Conservation (phyloP, 768 basidiomycete species). For the Imleria badia region DNA sequence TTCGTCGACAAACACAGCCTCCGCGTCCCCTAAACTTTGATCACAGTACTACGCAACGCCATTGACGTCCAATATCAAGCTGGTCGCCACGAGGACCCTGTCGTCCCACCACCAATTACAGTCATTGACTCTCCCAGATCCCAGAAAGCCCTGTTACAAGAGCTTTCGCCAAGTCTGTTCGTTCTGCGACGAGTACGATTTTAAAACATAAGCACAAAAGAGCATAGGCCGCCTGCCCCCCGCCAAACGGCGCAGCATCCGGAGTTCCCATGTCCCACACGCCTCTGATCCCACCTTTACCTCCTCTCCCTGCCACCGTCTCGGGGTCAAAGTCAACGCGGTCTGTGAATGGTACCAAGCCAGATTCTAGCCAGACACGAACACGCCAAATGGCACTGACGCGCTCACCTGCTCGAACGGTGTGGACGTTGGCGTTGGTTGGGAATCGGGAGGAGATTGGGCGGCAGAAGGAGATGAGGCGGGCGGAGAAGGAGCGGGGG, state of each 20-base stretch:
- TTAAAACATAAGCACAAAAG: slow-evolving; percentile 24
- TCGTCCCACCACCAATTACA: neutral
- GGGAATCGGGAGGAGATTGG: slow-evolving; percentile 48
- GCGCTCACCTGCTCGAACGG: too few species aligned
- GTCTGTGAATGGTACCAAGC: slow-evolving; percentile 14
- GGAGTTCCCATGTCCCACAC: slow-evolving; percentile 67
- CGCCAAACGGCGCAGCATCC: slow-evolving; percentile 57
- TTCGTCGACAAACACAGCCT: slow-evolving; percentile 33
- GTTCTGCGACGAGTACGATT: slow-evolving; percentile 24
- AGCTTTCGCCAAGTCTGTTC: slow-evolving; percentile 25
- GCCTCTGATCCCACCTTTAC: slow-evolving; percentile 43
- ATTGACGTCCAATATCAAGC: slow-evolving; percentile 14
- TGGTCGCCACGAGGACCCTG: slow-evolving; percentile 23
- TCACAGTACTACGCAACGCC: slow-evolving; percentile 3
- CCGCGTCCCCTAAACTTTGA: slow-evolving; percentile 28
- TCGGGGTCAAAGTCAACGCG: slow-evolving; percentile 18
- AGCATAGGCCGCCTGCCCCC: slow-evolving; percentile 14
- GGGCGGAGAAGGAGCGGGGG: slow-evolving; percentile 70
- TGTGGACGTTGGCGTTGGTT: slow-evolving; percentile 60
- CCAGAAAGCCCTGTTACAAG: slow-evolving; percentile 18
- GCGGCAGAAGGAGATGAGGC: slow-evolving; percentile 47
- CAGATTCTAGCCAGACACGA: slow-evolving; percentile 5
- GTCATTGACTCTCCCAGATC: slow-evolving; percentile 26
- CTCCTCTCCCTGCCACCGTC: slow-evolving; percentile 15
- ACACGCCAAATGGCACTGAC: neutral